Conservation (phyloP, 345 rosid genomes). For the Eucalyptus urophylla region DNA sequence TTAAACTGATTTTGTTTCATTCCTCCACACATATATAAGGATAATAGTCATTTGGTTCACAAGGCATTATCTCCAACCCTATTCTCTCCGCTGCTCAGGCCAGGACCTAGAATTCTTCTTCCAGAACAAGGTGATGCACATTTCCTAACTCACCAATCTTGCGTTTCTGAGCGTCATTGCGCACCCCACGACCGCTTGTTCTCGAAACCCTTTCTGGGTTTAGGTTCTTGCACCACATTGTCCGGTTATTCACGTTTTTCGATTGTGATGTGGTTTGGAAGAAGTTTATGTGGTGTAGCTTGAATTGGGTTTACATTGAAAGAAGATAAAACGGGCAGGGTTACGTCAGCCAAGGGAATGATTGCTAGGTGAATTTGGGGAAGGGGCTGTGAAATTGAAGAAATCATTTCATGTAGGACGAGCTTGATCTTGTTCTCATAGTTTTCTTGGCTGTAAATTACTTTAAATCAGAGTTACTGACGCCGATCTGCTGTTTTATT, state of each 20-base stretch:
- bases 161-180: not conserved
- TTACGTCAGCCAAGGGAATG: not conserved
- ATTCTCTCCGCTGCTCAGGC: not conserved
- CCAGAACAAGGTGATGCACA: not conserved
- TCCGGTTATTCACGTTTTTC: not conserved
- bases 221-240: not conserved
- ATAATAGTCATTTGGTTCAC: not conserved
- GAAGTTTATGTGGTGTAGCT: not conserved
- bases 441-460: not conserved
- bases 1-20: not conserved
- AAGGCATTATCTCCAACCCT: not conserved
- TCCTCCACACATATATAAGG: not conserved
- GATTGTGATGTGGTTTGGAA: not conserved
- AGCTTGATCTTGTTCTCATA: not conserved
- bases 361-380: not conserved
- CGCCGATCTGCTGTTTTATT: not conserved
- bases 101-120: not conserved
- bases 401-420: not conserved
- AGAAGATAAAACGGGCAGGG: not conserved
- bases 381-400: not conserved
- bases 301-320: not conserved
- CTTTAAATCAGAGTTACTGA: not conserved
- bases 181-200: not conserved
- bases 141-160: not conserved
- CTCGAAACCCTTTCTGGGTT: not conserved